Evolutionary conservation across 2,329 filamentous ascomycete species (phyloP).

Genomic region (Cladosporium colombiae): DNA sequence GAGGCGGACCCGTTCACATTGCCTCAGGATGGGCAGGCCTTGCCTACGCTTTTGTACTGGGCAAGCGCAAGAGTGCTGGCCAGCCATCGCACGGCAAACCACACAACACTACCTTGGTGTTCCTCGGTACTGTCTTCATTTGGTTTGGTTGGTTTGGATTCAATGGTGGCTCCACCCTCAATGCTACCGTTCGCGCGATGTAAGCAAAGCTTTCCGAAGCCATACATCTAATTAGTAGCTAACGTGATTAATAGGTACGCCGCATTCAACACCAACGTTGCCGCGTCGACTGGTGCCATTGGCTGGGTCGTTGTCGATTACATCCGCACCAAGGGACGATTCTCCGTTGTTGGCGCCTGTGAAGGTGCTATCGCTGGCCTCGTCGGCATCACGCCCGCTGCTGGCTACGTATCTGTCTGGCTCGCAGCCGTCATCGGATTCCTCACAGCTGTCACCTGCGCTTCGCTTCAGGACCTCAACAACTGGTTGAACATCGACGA

Average conservation of each 20-base stretch:
- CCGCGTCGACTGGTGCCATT: slow-evolving; percentile 55
- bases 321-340: slow-evolving; percentile 53
- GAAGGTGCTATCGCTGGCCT: slow-evolving; percentile 60
- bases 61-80: slow-evolving; percentile 55
- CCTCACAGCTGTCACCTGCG: slow-evolving; percentile 55
- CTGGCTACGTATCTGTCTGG: slow-evolving; percentile 56
- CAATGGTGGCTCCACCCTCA: slow-evolving; percentile 58
- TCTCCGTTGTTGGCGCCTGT: slow-evolving; percentile 58
- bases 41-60: slow-evolving; percentile 64
- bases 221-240: neutral
- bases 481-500: slow-evolving; percentile 58
- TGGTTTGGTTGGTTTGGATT: slow-evolving; percentile 67
- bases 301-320: slow-evolving; percentile 58
- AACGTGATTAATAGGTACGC: slow-evolving; percentile 38
- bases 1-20: slow-evolving; percentile 65
- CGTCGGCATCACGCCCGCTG: slow-evolving; percentile 61
- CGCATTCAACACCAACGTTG: slow-evolving; percentile 60
- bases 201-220: neutral
- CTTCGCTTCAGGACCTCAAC: slow-evolving; percentile 53
- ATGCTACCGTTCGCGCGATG: slow-evolving; percentile 55
- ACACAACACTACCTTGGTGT: slow-evolving; percentile 65
- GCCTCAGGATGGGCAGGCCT: slow-evolving; percentile 63
- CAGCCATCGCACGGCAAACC: slow-evolving; percentile 56
- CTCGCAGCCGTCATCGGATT: slow-evolving; percentile 59
- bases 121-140: slow-evolving; percentile 64